Evolutionary conservation across 306 rosid species (phyloP).

Genomic region (Quercus parvula): DNA sequence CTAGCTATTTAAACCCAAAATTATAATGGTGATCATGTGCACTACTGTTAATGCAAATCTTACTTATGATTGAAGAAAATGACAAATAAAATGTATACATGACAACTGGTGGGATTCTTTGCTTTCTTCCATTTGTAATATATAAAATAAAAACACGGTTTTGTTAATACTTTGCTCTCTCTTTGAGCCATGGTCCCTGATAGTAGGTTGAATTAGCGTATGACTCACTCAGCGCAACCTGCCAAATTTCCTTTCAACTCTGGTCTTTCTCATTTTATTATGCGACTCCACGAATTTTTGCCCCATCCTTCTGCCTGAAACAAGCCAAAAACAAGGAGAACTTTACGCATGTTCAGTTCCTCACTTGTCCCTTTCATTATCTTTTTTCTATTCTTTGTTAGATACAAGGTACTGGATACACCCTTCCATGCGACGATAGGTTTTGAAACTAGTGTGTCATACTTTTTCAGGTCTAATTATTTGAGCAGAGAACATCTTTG

Average conservation of each 20-base stretch:
- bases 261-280: neutral
- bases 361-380: neutral
- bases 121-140: neutral
- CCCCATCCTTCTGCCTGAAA: neutral
- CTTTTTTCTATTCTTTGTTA: neutral
- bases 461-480: no score
- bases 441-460: no score
- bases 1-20: no score
- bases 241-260: neutral
- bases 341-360: neutral
- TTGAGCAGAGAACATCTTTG: no score
- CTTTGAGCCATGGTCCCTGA: no score
- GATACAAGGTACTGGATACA: neutral
- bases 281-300: neutral
- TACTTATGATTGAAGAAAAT: conserved; percentile 14
- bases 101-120: conserved; percentile 15
- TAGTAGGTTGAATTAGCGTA: no score
- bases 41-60: neutral
- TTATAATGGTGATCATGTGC: no score
- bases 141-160: neutral
- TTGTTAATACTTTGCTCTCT: neutral
- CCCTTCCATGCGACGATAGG: no score
- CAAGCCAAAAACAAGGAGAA: neutral
- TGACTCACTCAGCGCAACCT: no score
- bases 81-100: conserved; percentile 15